These are phyloP conservation scores for Heterobasidion parviporum DNA, from an alignment of 1,284 basidiomycete species.

Conservation along the genomic window DNA sequence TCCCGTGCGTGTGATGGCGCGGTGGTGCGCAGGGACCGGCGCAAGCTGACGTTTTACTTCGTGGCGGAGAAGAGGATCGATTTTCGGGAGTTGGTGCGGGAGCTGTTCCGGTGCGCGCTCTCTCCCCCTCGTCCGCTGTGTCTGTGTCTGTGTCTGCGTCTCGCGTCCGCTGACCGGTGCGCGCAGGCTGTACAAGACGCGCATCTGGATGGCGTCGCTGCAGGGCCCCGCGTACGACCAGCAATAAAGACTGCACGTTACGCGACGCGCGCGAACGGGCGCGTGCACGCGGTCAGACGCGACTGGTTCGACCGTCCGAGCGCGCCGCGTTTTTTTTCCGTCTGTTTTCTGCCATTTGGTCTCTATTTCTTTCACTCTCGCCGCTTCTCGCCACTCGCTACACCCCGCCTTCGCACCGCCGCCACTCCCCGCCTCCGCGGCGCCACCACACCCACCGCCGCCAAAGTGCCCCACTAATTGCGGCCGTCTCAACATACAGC, in stretches of 20 bases:
- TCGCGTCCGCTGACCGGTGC: constrained; percentile 1
- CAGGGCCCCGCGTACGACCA: constrained; percentile 34
- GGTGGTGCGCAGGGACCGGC: constrained; percentile 89
- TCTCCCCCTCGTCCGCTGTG: neutral
- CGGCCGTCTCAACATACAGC: no score
- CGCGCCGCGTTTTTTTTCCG: no score
- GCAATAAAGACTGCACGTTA: constrained; percentile 11
- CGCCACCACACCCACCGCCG: no score
- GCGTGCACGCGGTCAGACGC: no score
- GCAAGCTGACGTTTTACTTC: constrained; percentile 98
- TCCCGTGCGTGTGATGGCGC: no score
- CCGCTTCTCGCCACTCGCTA: no score
- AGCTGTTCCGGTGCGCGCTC: constrained; percentile 69
- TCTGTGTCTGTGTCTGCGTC: neutral
- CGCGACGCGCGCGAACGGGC: neutral
- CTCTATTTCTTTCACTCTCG: no score
- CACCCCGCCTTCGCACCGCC: no score
- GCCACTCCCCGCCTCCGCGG: no score
- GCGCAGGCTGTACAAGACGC: constrained; percentile 63
- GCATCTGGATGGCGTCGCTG: constrained; percentile 73
- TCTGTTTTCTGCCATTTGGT: no score
- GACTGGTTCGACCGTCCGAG: no score
- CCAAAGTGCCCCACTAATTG: no score
- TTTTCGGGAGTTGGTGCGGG: constrained; percentile 91
- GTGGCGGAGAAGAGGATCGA: constrained; percentile 94